Conservation (phyloP, 148 eudicot species). For the Pouteria glomerata region DNA sequence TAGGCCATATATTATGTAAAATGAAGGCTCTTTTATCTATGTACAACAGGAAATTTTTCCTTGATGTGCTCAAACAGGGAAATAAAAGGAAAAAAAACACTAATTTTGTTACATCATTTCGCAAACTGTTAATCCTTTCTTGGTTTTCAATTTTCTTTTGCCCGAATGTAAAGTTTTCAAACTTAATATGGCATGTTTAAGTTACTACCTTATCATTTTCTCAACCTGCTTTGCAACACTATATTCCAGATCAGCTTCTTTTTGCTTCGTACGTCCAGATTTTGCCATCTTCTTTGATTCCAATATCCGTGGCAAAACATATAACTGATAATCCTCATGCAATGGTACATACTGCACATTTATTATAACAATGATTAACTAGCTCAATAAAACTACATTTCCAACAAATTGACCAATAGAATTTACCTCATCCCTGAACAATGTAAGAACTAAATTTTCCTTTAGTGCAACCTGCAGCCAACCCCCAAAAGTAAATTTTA, state of each 20-base stretch:
- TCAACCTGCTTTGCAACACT: slow-evolving; percentile 99
- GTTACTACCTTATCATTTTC: slow-evolving; percentile 90
- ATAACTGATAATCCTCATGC: slow-evolving; percentile 94
- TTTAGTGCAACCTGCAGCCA: slow-evolving; percentile 79
- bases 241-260: slow-evolving; percentile 96
- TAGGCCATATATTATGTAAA: neutral
- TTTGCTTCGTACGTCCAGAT: slow-evolving; percentile 96
- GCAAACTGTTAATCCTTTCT: neutral
- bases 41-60: neutral
- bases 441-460: slow-evolving; percentile 80
- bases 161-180: neutral
- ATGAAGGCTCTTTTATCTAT: neutral
- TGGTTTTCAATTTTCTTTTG: neutral
- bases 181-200: neutral
- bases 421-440: slow-evolving; percentile 96
- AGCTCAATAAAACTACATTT: neutral
- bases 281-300: slow-evolving; percentile 98
- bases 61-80: neutral
- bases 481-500: too few species aligned
- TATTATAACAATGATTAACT: slow-evolving; percentile 8
- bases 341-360: slow-evolving; percentile 67
- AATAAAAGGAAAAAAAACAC: neutral
- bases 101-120: too few species aligned
- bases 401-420: slow-evolving; percentile 6
- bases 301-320: slow-evolving; percentile 88